Conservation (phyloP, 306 rosid species). For the Pterocarpus santalinus region DNA sequence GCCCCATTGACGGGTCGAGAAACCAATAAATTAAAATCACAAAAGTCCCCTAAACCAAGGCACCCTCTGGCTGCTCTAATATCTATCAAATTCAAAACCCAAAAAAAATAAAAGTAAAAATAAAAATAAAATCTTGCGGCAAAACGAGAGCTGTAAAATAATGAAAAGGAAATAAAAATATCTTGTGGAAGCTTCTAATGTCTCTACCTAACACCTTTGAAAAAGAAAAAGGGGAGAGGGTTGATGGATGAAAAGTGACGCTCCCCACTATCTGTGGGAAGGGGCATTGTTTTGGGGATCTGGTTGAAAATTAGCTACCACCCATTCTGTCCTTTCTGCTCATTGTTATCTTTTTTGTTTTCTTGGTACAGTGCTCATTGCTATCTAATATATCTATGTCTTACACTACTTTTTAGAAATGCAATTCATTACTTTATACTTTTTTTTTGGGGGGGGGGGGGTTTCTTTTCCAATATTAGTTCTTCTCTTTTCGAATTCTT, state of each 20-base stretch:
- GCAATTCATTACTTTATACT: background rate
- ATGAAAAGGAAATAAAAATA: conserved; percentile 26
- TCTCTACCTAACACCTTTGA: conserved; percentile 65
- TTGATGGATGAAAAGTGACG: conserved; percentile 59
- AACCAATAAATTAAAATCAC: conserved; percentile 28
- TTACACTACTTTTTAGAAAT: conserved; percentile 32
- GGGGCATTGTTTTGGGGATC: conserved; percentile 51
- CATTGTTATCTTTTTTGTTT: conserved; percentile 7
- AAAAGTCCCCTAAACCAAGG: conserved; percentile 4
- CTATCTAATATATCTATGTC: conserved; percentile 2
- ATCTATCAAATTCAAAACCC: no score
- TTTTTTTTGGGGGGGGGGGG: background rate
- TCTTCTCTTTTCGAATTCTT: background rate
- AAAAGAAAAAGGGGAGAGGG: conserved; percentile 40
- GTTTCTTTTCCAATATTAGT: background rate
- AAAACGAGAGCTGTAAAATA: conserved; percentile 19
- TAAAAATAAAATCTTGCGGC: background rate
- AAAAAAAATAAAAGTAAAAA: background rate
- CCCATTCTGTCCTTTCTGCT: conserved; percentile 53
- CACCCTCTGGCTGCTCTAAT: background rate
- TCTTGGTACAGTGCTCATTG: no score
- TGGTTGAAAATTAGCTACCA: conserved; percentile 48
- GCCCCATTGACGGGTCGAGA: conserved; percentile 7
- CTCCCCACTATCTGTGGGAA: conserved; percentile 52
- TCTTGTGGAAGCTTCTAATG: conserved; percentile 60